Base-by-base conservation (phyloP, 352 stramenopile genomes). In the Globisporangium apiculatum region DNA sequence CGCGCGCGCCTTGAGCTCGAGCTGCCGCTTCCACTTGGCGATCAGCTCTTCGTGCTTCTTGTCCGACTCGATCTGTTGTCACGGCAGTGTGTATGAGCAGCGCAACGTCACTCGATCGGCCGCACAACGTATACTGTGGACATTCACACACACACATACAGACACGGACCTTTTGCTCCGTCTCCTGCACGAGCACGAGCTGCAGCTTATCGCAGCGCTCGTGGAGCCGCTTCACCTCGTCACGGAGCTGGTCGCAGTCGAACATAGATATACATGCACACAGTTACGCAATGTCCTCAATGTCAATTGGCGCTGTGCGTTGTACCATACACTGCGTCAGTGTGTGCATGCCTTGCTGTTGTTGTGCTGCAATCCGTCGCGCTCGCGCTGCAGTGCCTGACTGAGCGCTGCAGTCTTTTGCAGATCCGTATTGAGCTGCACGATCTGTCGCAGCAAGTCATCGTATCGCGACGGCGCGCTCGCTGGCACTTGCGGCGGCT, bases 171-270 rank as follows among this genome's bases (percentile, higher is more conserved):
- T 89, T 89, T 57, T 89, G 77, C 60, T 93, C 83, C 4, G 80
- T 93, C 48, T 89, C 83, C 57, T 88, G 76, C 75, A 93, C 83
- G 11, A 93, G 66, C 50, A 88, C 75, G 55, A 77, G 61, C 58
- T 91, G 79, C 55, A 91, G 70, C 66, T 90, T 89, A n/a, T 90
- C 80, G 42, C 78, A 89, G n/a, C 79, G 80, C 52, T 91, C 80
- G 31, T 88, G 70, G 24, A 87, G 66, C 11, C 79, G 73, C 68
- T 87, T 86, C 38, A 62, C 47, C 24, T 91, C 83, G 11, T 83
- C 68, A 53, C 75, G 81, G 3, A 93, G 67, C 83, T 93, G 54
- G 50, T 3, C 12, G 5, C 12, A 38, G n/a, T 35, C 5, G 48
- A 15, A 11, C 7, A 43, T 12, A 12, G 3, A 24, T n/a, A 48